Evolutionary conservation across 2,329 filamentous ascomycete species (phyloP).

Genomic region (Zymoseptoria crescenta): DNA sequence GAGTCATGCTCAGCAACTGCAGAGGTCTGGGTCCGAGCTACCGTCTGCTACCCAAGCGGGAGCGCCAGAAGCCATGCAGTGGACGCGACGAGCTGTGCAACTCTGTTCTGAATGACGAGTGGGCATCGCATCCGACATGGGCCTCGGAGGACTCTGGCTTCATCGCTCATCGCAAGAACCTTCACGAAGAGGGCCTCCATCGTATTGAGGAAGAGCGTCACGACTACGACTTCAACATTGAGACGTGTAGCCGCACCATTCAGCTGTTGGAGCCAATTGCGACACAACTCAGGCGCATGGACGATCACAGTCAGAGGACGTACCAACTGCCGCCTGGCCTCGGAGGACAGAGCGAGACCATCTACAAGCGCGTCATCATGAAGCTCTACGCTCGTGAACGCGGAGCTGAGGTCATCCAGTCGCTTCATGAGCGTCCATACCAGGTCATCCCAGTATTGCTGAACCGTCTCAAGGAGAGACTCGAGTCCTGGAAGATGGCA

Average conservation of each 20-base stretch:
- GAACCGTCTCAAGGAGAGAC: constrained; percentile 84
- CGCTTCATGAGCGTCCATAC: constrained; percentile 77
- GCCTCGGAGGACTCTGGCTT: constrained; percentile 97
- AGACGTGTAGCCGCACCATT: constrained; percentile 88
- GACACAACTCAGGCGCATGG: constrained; percentile 78
- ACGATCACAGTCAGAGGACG: constrained; percentile 51
- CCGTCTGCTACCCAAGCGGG: constrained; percentile 79
- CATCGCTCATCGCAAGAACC: constrained; percentile 94
- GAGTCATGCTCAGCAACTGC: constrained; percentile 91
- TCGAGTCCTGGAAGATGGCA: constrained; percentile 95
- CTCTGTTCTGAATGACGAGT: constrained; percentile 90
- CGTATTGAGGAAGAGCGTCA: constrained; percentile 96
- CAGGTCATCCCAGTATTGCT: constrained; percentile 83
- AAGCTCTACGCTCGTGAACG: constrained; percentile 87
- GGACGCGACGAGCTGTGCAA: constrained; percentile 92
- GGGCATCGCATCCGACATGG: constrained; percentile 98
- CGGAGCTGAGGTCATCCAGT: constrained; percentile 75
- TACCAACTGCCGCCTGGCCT: constrained; percentile 78
- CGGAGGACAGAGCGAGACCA: constrained; percentile 88
- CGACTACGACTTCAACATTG: constrained; percentile 97
- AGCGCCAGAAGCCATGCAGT: constrained; percentile 84
- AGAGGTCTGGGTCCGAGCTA: constrained; percentile 94
- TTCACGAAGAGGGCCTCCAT: constrained; percentile 87
- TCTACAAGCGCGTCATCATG: constrained; percentile 94
- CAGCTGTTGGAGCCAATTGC: constrained; percentile 92